Base-by-base conservation (phyloP, 768 basidiomycete genomes). In the Botryobasidium botryosum region DNA sequence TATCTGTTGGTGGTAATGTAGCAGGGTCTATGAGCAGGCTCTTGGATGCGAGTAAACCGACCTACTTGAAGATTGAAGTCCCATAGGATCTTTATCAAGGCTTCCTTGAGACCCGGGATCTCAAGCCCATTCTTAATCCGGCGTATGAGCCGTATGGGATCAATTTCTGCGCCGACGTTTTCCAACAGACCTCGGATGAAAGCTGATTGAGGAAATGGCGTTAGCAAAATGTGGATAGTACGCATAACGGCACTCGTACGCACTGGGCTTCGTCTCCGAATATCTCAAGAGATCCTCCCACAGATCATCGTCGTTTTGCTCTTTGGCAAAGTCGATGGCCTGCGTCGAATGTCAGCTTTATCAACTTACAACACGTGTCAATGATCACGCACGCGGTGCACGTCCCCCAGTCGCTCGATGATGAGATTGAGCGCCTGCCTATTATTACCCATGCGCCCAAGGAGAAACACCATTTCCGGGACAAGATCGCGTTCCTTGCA, bases 251-350 rank as follows among this genome's bases (percentile, higher is more conserved):
- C 50, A 25, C 10, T 27, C 36, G 10, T 4, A 59, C 72, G 45
- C 44, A 88, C 88, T 63, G 31, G 94, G 94, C 47, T 88, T 68
- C 8, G 84, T 91, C 60, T 97, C 94, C 0, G 91, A 92, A 55
- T 97, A 97, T 48, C 70, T 77, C 23, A 99, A 64, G 6, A 99
- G 69, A 57, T 97, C 92, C 54, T 97, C 92, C 94, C 92, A 99
- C 0, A 99, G 72, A 58, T 97, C 94, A 49, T 90, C 80, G 51
- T 97, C 94, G 43, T 78, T 80, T 59, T 96, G 92, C 58, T 96
- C 90, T 55, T 91, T 92, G 2, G 91, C 92, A 51, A 99, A 99
- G 47, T 96, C 92, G 55, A 99, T 97, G 3, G 92, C 88, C 86
- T 88, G 51, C 5, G 21, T 6, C 17, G 12, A 3, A 40, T 13